A percentile compares a stretch with the other conserved stretches of the same genome.
phyloP scores from a whole-genome alignment of 2,329 filamentous ascomycete genomes.

The Fusarium miscanthi region DNA sequence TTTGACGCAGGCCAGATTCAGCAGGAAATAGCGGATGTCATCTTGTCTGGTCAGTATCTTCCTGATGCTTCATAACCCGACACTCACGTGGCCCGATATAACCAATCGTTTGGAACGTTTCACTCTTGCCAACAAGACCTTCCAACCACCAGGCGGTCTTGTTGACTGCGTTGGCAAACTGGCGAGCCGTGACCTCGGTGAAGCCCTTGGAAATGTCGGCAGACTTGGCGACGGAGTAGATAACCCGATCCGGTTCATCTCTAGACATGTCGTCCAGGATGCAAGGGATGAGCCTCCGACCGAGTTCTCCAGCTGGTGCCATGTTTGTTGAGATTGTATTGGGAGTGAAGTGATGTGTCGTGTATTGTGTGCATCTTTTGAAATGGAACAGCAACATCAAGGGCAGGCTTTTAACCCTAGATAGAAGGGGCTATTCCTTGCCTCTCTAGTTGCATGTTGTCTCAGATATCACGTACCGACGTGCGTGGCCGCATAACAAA shows the following conservation, averaged over 20 bases:
- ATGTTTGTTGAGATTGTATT: not conserved
- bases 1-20: not conserved
- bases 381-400: too few species aligned
- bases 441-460: too few species aligned
- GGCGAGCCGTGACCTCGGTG: not conserved
- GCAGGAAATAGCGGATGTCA: not conserved
- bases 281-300: not conserved
- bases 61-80: accelerated
- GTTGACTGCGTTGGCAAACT: not conserved
- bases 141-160: not conserved
- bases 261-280: not conserved
- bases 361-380: too few species aligned
- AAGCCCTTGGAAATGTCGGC: accelerated
- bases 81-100: not conserved
- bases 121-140: not conserved
- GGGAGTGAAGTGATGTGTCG: accelerated
- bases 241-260: not conserved
- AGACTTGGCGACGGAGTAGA: not conserved
- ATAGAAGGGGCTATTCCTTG: not conserved
- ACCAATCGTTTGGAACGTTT: not conserved
- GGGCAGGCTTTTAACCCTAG: not conserved
- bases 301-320: not conserved
- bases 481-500: not conserved
- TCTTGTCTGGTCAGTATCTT: not conserved
- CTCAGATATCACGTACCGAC: not conserved